A percentile compares a stretch with the other conserved stretches of the same genome.
Evolutionary conservation across 2,329 filamentous ascomycete genomes (phyloP).

Genomic region (Didymella pinodella): DNA sequence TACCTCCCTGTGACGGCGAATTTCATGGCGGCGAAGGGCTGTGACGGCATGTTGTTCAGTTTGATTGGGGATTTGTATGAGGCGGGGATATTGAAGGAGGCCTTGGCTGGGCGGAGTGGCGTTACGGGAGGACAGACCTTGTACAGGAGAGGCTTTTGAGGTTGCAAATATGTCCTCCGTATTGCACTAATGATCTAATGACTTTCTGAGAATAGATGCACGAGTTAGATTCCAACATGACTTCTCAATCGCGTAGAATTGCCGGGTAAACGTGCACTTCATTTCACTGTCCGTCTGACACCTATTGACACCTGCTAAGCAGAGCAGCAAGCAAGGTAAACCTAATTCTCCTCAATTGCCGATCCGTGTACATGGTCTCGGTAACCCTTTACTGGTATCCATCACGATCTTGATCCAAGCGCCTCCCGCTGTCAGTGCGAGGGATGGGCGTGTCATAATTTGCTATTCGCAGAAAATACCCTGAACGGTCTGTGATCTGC

Average conservation of each 20-base stretch:
- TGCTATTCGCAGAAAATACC: background rate
- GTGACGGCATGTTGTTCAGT: constrained; percentile 66
- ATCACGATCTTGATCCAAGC: background rate
- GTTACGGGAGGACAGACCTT: constrained; percentile 54
- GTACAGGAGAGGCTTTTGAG: constrained; percentile 37
- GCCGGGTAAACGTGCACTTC: too few relatives aligned
- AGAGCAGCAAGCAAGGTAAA: background rate
- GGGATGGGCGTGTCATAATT: background rate
- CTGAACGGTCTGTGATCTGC: background rate
- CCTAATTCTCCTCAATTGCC: background rate
- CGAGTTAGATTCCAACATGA: background rate
- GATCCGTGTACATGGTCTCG: background rate
- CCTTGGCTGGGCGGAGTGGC: constrained; percentile 54
- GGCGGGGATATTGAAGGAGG: constrained; percentile 58
- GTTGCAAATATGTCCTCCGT: background rate
- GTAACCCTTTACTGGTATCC: background rate
- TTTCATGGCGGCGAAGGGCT: constrained; percentile 66
- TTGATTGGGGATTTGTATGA: constrained; percentile 61
- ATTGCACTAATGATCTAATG: background rate
- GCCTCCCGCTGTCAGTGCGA: background rate
- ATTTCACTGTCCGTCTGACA: background rate
- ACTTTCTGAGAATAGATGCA: background rate
- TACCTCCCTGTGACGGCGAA: constrained; percentile 66
- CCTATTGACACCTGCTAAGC: background rate
- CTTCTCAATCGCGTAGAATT: background rate